A percentile compares a stretch with the other conserved stretches of the same genome.
Conservation (phyloP, 257 asterid genomes). For the Solanum pennellii region DNA sequence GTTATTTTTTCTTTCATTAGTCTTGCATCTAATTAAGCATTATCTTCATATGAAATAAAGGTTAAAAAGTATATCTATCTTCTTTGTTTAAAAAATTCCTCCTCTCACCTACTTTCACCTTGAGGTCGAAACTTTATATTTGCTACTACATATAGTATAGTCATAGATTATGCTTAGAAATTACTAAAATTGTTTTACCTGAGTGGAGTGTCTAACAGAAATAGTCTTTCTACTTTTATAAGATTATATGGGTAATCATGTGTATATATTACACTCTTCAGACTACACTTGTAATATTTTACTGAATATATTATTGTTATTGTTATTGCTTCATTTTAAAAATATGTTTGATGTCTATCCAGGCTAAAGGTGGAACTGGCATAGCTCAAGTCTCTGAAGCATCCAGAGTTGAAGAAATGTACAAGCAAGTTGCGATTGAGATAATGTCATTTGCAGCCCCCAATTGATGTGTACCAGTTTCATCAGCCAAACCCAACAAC, state of each 20-base stretch:
- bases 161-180: not conserved
- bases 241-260: not conserved
- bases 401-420: slow-evolving; percentile 49
- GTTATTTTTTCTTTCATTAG: not conserved
- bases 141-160: not conserved
- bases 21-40: not conserved
- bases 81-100: not conserved
- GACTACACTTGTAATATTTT: not conserved
- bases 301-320: not conserved
- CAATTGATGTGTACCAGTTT: not conserved
- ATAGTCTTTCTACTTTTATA: not conserved
- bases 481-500: not conserved
- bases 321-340: not conserved
- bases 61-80: too few relatives aligned
- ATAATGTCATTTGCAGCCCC: slow-evolving; percentile 38
- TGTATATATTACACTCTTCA: not conserved
- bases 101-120: not conserved
- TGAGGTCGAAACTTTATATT: not conserved
- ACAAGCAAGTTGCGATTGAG: slow-evolving; percentile 61
- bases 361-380: slow-evolving; percentile 28
- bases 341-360: not conserved
- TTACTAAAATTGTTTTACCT: not conserved
- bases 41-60: not conserved
- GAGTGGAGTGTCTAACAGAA: not conserved
- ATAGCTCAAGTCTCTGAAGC: slow-evolving; percentile 20